phyloP scores from a whole-genome alignment of 108 stramenopile genomes.

The Nannochloropsis oceanica region DNA sequence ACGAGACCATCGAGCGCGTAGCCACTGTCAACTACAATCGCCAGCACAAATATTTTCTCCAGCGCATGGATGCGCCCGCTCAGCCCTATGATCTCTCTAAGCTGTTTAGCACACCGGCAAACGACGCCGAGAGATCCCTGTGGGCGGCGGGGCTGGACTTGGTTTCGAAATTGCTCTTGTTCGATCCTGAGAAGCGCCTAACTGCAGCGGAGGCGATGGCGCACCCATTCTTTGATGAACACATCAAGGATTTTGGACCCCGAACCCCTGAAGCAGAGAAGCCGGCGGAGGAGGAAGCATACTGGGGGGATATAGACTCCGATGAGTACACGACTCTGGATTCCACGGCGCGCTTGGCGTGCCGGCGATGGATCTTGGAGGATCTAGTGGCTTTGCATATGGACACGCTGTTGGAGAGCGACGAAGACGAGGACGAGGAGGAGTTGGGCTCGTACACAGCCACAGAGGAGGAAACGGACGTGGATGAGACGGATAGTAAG shows the following conservation, averaged over 20 bases:
- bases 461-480: neutral
- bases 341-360: neutral
- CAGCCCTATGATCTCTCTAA: neutral
- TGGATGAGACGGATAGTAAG: neutral
- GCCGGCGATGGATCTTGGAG: neutral
- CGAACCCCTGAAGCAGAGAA: neutral
- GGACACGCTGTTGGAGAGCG: neutral
- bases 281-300: neutral
- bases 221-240: neutral
- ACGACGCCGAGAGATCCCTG: neutral
- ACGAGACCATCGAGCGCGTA: neutral
- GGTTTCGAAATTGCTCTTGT: neutral
- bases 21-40: neutral
- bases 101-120: neutral
- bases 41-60: neutral
- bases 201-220: neutral
- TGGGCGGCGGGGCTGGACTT: neutral
- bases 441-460: neutral
- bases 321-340: neutral
- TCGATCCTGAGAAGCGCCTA: neutral
- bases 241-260: neutral
- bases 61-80: neutral
- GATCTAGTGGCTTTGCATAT: neutral
- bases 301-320: neutral
- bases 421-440: neutral